Evolutionary conservation across 2,329 filamentous ascomycete genomes (phyloP).

Genomic region (Fusarium agapanthi): DNA sequence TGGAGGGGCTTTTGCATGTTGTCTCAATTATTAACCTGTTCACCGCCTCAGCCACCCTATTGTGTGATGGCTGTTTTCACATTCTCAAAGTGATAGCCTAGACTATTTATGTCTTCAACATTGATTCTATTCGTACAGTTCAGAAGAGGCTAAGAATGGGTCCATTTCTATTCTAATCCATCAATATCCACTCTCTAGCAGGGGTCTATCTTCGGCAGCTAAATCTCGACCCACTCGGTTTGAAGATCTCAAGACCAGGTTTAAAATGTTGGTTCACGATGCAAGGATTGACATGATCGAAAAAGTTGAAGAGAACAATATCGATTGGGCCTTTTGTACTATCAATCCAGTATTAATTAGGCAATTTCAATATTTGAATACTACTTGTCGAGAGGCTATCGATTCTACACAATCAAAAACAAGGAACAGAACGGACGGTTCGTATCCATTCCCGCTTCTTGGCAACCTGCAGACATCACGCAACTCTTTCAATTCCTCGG

Average conservation of each 20-base stretch:
- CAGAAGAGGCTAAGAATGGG: conserved; percentile 14
- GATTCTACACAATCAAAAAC: neutral
- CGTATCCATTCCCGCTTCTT: neutral
- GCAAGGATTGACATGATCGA: neutral
- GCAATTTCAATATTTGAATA: neutral
- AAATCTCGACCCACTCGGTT: conserved; percentile 8
- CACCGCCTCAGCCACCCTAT: neutral
- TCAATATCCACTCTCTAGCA: conserved; percentile 28
- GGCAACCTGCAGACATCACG: neutral
- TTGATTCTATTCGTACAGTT: neutral
- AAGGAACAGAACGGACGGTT: neutral
- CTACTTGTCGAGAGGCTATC: neutral
- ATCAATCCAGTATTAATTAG: rapidly evolving
- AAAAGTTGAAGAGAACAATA: neutral
- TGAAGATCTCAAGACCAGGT: conserved; percentile 20
- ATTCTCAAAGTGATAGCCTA: neutral
- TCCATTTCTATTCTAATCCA: conserved; percentile 5
- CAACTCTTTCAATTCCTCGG: neutral
- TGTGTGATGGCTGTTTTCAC: neutral
- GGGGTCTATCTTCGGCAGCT: conserved; percentile 25
- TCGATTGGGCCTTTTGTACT: too few species aligned
- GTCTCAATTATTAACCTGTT: neutral
- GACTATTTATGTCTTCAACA: neutral
- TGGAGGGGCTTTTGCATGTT: neutral
- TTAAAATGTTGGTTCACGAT: neutral